Conservation (phyloP, 169 alveolate genomes). For the Plasmodium coatneyi region DNA sequence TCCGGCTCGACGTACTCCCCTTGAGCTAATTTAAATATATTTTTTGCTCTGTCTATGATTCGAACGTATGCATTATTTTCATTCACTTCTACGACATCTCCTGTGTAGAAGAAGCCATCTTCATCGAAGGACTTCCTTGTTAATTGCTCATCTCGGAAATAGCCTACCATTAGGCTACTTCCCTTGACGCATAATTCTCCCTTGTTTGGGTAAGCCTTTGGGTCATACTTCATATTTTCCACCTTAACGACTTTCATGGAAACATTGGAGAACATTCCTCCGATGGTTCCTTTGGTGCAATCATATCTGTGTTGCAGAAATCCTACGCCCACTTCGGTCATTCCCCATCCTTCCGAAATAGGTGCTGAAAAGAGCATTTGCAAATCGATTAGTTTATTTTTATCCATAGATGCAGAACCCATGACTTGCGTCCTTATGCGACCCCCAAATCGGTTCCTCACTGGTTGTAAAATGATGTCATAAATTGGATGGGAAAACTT, state of each 20-base stretch:
- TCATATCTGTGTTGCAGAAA: conserved; percentile 81
- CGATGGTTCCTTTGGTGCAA: conserved; percentile 81
- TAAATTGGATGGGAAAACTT: conserved; percentile 70
- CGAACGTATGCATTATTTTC: conserved; percentile 88
- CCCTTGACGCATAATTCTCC: conserved; percentile 90
- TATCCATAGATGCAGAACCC: conserved; percentile 85
- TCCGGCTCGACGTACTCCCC: conserved; percentile 98
- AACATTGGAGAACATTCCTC: conserved; percentile 82
- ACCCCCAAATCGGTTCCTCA: conserved; percentile 82
- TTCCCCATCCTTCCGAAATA: conserved; percentile 86
- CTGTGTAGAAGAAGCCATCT: conserved; percentile 95
- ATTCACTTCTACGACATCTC: conserved; percentile 91
- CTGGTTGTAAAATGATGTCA: conserved; percentile 80
- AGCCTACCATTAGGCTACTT: conserved; percentile 88
- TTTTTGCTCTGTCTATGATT: conserved; percentile 95
- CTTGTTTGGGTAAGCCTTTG: conserved; percentile 78
- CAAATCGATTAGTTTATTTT: conserved; percentile 75
- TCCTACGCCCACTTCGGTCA: conserved; percentile 83
- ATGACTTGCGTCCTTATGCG: conserved; percentile 78
- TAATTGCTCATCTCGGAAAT: conserved; percentile 87
- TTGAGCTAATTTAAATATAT: conserved; percentile 94
- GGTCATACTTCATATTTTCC: conserved; percentile 81
- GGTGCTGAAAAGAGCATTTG: conserved; percentile 81
- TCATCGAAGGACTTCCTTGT: conserved; percentile 90
- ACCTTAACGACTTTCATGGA: conserved; percentile 79